A percentile compares a stretch with the other conserved stretches of the same genome.
These are phyloP conservation scores for Rhizoclosmatium hyalinum DNA, from an alignment of 371 early-diverging fungal genomes.

Conservation along the genomic window DNA sequence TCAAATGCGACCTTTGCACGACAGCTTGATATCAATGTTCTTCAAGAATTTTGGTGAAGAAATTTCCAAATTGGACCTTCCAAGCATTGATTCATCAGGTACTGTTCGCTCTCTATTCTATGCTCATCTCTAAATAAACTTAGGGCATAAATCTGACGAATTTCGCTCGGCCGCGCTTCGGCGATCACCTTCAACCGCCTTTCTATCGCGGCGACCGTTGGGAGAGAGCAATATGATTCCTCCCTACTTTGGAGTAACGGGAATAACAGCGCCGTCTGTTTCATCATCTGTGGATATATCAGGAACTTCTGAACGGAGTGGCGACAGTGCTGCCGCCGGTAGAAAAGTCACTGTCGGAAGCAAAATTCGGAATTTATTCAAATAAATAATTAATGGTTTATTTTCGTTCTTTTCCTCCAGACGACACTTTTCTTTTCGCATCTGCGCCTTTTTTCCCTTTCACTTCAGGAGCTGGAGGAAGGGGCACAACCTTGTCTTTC, in stretches of 20 bases:
- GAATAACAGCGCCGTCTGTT: too few relatives aligned
- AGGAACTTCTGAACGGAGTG: too few relatives aligned
- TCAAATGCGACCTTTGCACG: conserved; percentile 80
- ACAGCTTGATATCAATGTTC: conserved; percentile 71
- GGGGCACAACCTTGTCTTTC: neutral
- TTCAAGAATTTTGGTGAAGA: conserved; percentile 75
- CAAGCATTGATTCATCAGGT: neutral
- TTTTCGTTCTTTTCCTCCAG: neutral
- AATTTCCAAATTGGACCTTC: conserved; percentile 43
- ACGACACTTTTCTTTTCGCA: conserved; percentile 2
- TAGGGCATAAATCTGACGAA: neutral
- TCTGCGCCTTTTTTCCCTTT: neutral
- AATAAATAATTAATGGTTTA: neutral
- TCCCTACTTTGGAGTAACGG: too few relatives aligned
- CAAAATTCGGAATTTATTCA: too few relatives aligned
- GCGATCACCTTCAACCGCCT: neutral
- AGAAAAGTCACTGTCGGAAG: too few relatives aligned
- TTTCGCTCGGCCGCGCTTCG: neutral
- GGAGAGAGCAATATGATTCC: too few relatives aligned
- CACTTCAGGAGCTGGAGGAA: neutral
- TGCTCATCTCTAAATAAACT: neutral
- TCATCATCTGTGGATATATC: too few relatives aligned
- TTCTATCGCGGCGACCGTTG: neutral
- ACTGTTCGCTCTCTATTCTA: too few relatives aligned
- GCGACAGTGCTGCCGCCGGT: too few relatives aligned